A percentile compares a stretch with the other conserved stretches of the same genome.
Evolutionary conservation across 2,329 filamentous ascomycete genomes (phyloP).

Genomic region (Botrytis elliptica): DNA sequence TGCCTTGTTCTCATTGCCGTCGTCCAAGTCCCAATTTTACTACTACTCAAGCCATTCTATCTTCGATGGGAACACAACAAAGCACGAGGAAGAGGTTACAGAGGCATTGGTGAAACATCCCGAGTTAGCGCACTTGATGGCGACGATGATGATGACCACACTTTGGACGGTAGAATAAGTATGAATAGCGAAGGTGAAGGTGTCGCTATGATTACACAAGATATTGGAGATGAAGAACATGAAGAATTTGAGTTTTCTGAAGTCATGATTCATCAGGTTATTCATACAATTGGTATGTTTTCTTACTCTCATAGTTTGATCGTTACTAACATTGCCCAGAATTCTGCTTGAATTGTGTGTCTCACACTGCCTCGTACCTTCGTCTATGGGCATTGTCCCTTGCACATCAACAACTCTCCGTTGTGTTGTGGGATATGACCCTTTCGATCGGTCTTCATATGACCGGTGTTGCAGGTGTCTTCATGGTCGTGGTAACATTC

Average conservation of each 20-base stretch:
- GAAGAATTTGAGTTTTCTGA: slow-evolving; percentile 98
- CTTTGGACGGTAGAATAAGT: slow-evolving; percentile 63
- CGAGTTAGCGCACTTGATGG: slow-evolving; percentile 87
- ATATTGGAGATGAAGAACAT: slow-evolving; percentile 81
- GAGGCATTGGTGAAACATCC: slow-evolving; percentile 85
- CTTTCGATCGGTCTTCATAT: slow-evolving; percentile 71
- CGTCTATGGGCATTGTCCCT: slow-evolving; percentile 97
- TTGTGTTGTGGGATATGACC: slow-evolving; percentile 97
- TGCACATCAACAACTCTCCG: slow-evolving; percentile 94
- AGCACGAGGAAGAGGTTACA: slow-evolving; percentile 84
- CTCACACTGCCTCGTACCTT: slow-evolving; percentile 96
- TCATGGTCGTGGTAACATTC: slow-evolving; percentile 81
- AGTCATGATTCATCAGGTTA: slow-evolving; percentile 98
- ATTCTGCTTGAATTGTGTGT: slow-evolving; percentile 99
- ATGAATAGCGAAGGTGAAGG: slow-evolving; percentile 76
- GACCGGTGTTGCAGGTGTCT: slow-evolving; percentile 65
- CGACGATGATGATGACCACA: slow-evolving; percentile 76
- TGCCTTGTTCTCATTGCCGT: slow-evolving; percentile 79
- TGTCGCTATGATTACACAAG: slow-evolving; percentile 83
- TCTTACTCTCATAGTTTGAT: background rate
- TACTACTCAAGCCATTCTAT: slow-evolving; percentile 95
- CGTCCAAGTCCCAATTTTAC: slow-evolving; percentile 80
- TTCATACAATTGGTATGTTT: slow-evolving; percentile 89
- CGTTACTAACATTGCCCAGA: slow-evolving; percentile 53
- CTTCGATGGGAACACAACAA: slow-evolving; percentile 91